phyloP scores from a whole-genome alignment of 495 filamentous ascomycete species.

The Talaromyces ruber region DNA sequence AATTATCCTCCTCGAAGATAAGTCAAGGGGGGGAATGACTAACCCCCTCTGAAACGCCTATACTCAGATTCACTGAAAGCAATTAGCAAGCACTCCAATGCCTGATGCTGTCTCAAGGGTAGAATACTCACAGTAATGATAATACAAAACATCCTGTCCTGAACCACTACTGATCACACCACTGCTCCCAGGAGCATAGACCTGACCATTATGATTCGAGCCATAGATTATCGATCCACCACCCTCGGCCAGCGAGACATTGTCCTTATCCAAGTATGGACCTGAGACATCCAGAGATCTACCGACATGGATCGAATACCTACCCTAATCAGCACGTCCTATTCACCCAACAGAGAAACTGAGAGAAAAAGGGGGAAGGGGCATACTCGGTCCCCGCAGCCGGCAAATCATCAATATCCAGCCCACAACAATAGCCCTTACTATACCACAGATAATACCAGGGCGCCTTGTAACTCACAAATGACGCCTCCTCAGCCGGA shows the following conservation, averaged over 20 bases:
- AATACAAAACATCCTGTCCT: constrained; percentile 35
- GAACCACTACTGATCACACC: constrained; percentile 26
- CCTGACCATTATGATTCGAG: constrained; percentile 30
- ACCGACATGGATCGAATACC: constrained; percentile 38
- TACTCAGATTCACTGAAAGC: constrained; percentile 29
- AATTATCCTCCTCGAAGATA: not conserved
- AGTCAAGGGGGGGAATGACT: constrained; percentile 9
- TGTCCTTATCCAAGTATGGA: constrained; percentile 33
- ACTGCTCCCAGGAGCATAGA: constrained; percentile 40
- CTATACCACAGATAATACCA: constrained; percentile 71
- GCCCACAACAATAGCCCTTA: constrained; percentile 58
- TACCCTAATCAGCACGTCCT: constrained; percentile 1
- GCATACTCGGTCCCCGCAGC: constrained; percentile 51
- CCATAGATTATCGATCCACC: constrained; percentile 38
- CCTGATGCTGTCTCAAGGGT: not conserved
- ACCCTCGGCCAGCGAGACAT: constrained; percentile 19
- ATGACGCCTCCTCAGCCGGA: constrained; percentile 51
- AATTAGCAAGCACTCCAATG: constrained; percentile 5
- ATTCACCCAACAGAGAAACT: not conserved
- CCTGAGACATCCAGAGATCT: constrained; percentile 25
- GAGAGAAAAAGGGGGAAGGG: not conserved
- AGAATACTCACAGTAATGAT: constrained; percentile 35
- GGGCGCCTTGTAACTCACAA: constrained; percentile 44
- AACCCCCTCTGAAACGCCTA: constrained; percentile 29
- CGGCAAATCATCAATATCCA: constrained; percentile 35